Percentiles rank a stretch among this genome's conserved stretches.
phyloP scores from a whole-genome alignment of 164 flowering plant species.

The Buxus sempervirens region DNA sequence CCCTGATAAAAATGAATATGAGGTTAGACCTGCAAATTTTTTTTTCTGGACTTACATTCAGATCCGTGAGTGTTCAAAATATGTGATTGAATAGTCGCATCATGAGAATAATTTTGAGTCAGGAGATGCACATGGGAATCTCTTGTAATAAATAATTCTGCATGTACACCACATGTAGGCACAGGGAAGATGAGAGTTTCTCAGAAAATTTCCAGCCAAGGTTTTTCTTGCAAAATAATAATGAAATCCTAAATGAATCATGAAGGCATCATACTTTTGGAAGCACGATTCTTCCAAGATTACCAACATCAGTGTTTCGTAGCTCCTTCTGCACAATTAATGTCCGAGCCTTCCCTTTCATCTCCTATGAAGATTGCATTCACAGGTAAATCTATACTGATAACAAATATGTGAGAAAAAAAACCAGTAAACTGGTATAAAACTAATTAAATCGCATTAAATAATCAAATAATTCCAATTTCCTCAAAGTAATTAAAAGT shows the following conservation, averaged over 20 bases:
- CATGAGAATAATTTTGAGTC: not conserved
- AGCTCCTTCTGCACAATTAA: slow-evolving; percentile 32
- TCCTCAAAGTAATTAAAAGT: no score
- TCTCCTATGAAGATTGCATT: slow-evolving; percentile 19
- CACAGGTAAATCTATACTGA: slow-evolving; percentile 1
- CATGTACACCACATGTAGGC: not conserved
- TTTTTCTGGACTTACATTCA: not conserved
- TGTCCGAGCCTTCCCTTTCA: slow-evolving; percentile 17
- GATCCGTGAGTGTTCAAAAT: not conserved
- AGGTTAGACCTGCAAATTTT: not conserved
- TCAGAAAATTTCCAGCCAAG: not conserved
- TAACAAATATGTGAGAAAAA: not conserved
- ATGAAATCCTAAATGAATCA: not conserved
- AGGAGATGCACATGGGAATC: not conserved
- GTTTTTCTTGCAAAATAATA: not conserved
- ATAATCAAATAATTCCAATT: no score
- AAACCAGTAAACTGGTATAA: not conserved
- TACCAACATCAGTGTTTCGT: slow-evolving; percentile 35
- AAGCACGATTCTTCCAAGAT: slow-evolving; percentile 31
- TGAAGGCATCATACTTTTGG: slow-evolving; percentile 26
- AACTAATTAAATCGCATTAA: no score
- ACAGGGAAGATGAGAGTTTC: not conserved
- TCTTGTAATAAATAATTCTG: no score
- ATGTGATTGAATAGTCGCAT: not conserved
- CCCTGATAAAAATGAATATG: not conserved